Evolutionary conservation across 225 moss, liverwort and hornwort species (phyloP), one percentile per base, ranked within the genome.

Genomic region (Sphagnum contortum): DNA sequence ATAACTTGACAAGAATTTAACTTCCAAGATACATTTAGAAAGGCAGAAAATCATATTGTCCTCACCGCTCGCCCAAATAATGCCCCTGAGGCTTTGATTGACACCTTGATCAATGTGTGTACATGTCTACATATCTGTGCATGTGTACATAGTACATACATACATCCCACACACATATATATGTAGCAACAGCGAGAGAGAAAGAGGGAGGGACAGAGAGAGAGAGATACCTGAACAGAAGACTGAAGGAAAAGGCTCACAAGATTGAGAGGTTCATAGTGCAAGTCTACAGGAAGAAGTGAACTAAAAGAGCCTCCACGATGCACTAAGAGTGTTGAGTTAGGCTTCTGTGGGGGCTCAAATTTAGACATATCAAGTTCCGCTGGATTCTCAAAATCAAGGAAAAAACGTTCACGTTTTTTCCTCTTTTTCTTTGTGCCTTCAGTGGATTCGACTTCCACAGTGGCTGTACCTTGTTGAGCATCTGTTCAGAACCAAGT

Each of bases 211-310:
- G 29, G 29, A 29, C 29, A 29, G 5, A 0, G 60, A 61, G 46
- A 52, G 52, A 52, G 48, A 2, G 11, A 67, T 85, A 96, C 95
- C 88, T 79, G 65, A 70, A 86, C 71, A 74, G 89, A 87, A 45
- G 90, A 86, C 50, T 90, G 86, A 62, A 96, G 78, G 62, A 82
- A 90, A 61, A 90, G 87, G 66, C 82, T 84, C 59, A 83, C 76
- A 70, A 98, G 87, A 76, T 80, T 89, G 13, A 90, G 74, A 46
- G 93, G 83, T 64, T 83, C 83, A 57, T 87, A 87, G 60, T 91
- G 90, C 62, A 77, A 84, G 60, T 98, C 98, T 69, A 93, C 89
- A 46, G 98, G 98, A 59, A 98, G 81, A 49, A 87, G 80, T n/a
- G 70, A 68, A 68, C 75, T 83, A 58, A 72, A 71, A 69, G 76